Evolutionary conservation across 2,329 filamentous ascomycete species (phyloP), one percentile per base, ranked within the genome.

Genomic region (Rutstroemia sp.): DNA sequence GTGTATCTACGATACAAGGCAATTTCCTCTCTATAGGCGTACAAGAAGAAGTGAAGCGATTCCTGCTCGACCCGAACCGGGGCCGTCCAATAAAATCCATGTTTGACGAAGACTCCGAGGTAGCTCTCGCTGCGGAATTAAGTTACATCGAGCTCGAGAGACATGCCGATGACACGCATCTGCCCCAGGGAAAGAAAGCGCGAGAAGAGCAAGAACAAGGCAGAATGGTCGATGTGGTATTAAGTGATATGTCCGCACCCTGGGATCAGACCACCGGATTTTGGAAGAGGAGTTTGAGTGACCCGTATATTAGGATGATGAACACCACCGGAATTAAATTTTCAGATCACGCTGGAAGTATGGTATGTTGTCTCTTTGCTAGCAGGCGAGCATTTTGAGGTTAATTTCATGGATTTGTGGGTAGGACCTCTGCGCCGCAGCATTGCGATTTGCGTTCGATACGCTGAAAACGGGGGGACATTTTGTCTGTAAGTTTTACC

Each of bases 231-330:
- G 90, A 97, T 75, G 83, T 99, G 69, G 90, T 99, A 70, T 77
- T 99, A 70, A 96, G 90, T 83, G 94, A 99, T 81, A 99, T 99
- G 94, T 99, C 86, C 83, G 92, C 80, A 80, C 92, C 94, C 87
- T 96, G 91, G 91, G 79, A 84, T 67, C 88, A 89, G 77, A 88
- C 82, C 53, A 79, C 79, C 68, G 87, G 86, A 69, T 91, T 88
- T 77, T 86, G 83, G 77, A 86, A 88, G 77, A 90, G 83, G 77
- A 95, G 86, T 78, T 81, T 96, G 82, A 95, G 86, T 92, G 88
- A 94, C 82, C 90, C 91, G 63, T 94, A 95, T 84, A 72, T 75
- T 80, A 99, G 94, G 94, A 87, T 99, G 87, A 96, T 96, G 91
- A 99, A 99, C 74, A 96, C 92, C 66, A 96, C 88, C 74, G 94